phyloP scores from a whole-genome alignment of 768 basidiomycete species.

The Bullera alba region DNA sequence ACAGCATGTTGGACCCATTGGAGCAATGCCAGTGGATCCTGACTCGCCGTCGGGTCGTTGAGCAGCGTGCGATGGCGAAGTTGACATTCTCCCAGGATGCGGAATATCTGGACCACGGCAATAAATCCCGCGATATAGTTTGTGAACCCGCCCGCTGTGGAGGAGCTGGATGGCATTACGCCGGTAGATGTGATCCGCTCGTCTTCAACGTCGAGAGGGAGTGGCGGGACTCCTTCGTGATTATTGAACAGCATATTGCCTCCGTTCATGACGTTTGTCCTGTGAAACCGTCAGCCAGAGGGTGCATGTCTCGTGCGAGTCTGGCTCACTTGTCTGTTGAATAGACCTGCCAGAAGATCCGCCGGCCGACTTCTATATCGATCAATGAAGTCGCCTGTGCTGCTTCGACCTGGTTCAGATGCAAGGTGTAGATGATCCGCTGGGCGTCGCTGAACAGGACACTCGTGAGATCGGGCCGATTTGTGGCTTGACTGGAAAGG shows the following conservation, averaged over 20 bases:
- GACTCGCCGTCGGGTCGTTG: slow-evolving; percentile 11
- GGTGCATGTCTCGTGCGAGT: not conserved
- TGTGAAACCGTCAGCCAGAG: not conserved
- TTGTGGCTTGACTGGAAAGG: slow-evolving; percentile 9
- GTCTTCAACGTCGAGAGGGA: slow-evolving; percentile 30
- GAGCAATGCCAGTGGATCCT: slow-evolving; percentile 6
- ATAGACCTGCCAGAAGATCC: slow-evolving; percentile 32
- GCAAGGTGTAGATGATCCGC: slow-evolving; percentile 16
- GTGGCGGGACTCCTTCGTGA: slow-evolving; percentile 21
- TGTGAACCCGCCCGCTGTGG: not conserved
- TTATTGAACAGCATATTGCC: slow-evolving; percentile 18
- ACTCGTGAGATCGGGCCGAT: slow-evolving; percentile 7
- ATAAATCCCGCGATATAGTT: slow-evolving; percentile 33
- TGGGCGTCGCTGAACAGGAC: slow-evolving; percentile 11
- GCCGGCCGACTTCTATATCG: slow-evolving; percentile 17
- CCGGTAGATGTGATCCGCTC: slow-evolving; percentile 26
- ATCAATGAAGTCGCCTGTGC: slow-evolving; percentile 9
- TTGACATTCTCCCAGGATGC: slow-evolving; percentile 27
- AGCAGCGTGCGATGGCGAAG: slow-evolving; percentile 14
- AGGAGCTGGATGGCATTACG: not conserved
- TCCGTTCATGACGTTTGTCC: slow-evolving; percentile 26
- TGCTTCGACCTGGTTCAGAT: slow-evolving; percentile 11
- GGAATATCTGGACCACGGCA: slow-evolving; percentile 16
- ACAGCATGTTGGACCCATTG: slow-evolving; percentile 10
- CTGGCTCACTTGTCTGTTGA: slow-evolving; percentile 30